Evolutionary conservation across 2,329 filamentous ascomycete species (phyloP).

Genomic region (Cladophialophora exuberans): DNA sequence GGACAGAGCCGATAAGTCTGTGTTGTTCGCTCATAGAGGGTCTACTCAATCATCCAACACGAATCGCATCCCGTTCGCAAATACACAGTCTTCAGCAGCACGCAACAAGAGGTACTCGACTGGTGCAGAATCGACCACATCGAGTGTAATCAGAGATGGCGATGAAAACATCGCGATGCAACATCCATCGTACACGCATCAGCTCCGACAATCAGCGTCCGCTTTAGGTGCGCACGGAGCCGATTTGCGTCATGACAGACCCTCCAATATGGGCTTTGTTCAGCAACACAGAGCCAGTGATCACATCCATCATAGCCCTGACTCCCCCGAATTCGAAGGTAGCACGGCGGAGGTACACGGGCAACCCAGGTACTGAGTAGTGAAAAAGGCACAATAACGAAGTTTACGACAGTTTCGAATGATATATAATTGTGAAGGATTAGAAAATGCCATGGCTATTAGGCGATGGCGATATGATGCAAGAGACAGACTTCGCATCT

Average conservation of each 20-base stretch:
- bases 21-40: conserved; percentile 20
- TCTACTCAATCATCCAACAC: conserved; percentile 31
- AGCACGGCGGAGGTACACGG: conserved; percentile 30
- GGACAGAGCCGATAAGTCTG: conserved; percentile 25
- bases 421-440: conserved; percentile 5
- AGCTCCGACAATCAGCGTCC: conserved; percentile 35
- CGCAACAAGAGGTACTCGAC: conserved; percentile 28
- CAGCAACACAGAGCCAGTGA: conserved; percentile 53
- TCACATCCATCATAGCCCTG: conserved; percentile 49
- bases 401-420: conserved; percentile 8
- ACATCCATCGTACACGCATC: conserved; percentile 26
- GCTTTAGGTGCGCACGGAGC: conserved; percentile 37
- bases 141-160: conserved; percentile 38
- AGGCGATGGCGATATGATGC: no score
- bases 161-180: conserved; percentile 33
- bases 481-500: no score
- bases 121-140: conserved; percentile 40
- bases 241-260: conserved; percentile 45
- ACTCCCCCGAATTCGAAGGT: conserved; percentile 32
- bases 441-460: neutral
- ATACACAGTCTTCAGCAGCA: conserved; percentile 15
- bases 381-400: neutral
- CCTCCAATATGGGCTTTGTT: conserved; percentile 56
- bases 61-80: conserved; percentile 47
- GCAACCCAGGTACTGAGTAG: conserved; percentile 8